Base-by-base conservation (phyloP, 2,329 filamentous ascomycete genomes). In the Ceratocystis harringtonii region DNA sequence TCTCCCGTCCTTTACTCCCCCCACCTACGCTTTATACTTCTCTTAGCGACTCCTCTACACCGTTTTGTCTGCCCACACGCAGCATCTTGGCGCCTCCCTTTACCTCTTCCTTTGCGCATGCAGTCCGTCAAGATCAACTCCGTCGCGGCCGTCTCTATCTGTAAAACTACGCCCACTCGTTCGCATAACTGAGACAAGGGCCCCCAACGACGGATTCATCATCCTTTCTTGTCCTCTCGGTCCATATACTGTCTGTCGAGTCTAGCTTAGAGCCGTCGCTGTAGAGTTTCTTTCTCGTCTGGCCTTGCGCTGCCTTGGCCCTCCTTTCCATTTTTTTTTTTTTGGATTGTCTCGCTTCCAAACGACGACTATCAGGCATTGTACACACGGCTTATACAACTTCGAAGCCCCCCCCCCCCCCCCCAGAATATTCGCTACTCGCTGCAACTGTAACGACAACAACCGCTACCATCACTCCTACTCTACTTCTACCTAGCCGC, bases 101-200 rank as follows among this genome's bases (percentile, higher is more conserved):
- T 60, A 63, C 41, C 28, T 52, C 57, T 62, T 48, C 62, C 3
- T 57, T 66, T 36, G 19, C 50, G 36, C 55, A 3, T 25, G 17
- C 45, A 32, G 28, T 6, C 22, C n/a, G 5, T 50, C 45, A 50
- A 19, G 7, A 10, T 50, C 45, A 22, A 50, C 45, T 50, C 15
- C 19, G 22, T 50, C n/a, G 45, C 45, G n/a, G 22, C 45, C 45
- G n/a, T 50, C 17, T 50, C 17, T 22, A 7, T 22, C 6, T 50
- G 19, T 22, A 22, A 8, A 50, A 50, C 17, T 10, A 50, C 45
- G 3, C 6, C 45, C 45, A 50, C 17, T 19, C 19, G 45, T 22
- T 19, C n/a, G 45, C 45, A 50, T 25, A 50, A n/a, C 30, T 12
- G 25, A 57, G 52, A 57, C 22, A 28, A 15, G 52, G 15, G 10